Percentiles rank a stretch among this genome's conserved stretches.
phyloP scores from a whole-genome alignment of 2,329 filamentous ascomycete genomes.

The Alternaria sp. region DNA sequence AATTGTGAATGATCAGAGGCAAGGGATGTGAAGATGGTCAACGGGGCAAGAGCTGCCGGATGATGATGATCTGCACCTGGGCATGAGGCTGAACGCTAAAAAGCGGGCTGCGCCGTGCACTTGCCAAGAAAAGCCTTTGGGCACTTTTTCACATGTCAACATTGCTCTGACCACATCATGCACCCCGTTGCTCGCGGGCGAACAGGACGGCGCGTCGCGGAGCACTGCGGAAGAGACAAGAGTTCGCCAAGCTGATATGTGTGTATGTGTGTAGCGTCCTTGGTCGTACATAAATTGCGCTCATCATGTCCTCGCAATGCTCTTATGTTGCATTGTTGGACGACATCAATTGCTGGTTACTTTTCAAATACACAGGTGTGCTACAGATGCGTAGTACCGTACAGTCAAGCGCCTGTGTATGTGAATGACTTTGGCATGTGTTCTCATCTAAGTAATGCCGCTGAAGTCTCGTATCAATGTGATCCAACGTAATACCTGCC shows the following conservation, averaged over 20 bases:
- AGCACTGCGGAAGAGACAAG: conserved; percentile 5
- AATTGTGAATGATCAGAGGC: conserved; percentile 4
- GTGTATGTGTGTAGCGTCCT: neutral
- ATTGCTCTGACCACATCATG: conserved; percentile 5
- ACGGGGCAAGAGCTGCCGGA: conserved; percentile 8
- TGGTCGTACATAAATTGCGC: neutral
- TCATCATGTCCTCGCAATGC: neutral
- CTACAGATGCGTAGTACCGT: neutral
- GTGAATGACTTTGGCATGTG: neutral
- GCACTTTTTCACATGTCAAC: conserved; percentile 7
- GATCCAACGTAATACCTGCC: neutral
- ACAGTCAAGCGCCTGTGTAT: neutral
- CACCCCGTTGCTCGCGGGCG: neutral
- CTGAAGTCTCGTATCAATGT: neutral
- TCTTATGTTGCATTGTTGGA: neutral
- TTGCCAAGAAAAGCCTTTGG: conserved; percentile 6
- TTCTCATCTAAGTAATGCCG: conserved; percentile 1
- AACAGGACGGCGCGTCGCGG: conserved; percentile 4
- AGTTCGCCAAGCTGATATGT: neutral
- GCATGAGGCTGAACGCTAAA: conserved; percentile 16
- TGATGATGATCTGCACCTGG: conserved; percentile 13
- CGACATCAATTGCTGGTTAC: neutral
- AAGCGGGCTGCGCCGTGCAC: conserved; percentile 13
- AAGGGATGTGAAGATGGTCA: neutral
- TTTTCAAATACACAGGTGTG: neutral